phyloP scores from a whole-genome alignment of 2,329 filamentous ascomycete genomes.

The Sporothrix dimorphospora region DNA sequence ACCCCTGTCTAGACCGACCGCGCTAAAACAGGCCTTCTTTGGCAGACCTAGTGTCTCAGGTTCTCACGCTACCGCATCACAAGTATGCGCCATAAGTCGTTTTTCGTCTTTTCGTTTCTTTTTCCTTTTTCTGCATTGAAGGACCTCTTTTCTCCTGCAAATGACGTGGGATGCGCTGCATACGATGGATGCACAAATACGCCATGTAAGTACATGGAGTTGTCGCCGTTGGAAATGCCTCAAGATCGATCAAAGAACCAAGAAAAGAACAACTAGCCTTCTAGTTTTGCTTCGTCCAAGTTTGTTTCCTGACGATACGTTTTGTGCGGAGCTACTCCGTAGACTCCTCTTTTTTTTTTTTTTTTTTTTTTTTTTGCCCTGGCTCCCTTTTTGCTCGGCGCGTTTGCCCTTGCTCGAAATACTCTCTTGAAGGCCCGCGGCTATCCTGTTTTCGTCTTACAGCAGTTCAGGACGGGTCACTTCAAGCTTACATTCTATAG shows the following conservation, averaged over 20 bases:
- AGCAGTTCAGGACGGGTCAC: neutral
- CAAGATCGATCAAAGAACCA: neutral
- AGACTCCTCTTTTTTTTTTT: no score
- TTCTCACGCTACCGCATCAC: constrained; percentile 20
- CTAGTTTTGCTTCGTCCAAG: neutral
- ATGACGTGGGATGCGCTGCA: neutral
- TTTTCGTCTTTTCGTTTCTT: neutral
- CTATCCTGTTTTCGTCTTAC: neutral
- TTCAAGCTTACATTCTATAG: neutral
- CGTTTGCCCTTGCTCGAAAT: neutral
- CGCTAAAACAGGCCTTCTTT: constrained; percentile 21
- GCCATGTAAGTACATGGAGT: neutral
- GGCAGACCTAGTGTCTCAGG: constrained; percentile 18
- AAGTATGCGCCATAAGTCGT: neutral
- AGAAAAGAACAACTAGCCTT: neutral
- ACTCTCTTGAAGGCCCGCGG: neutral
- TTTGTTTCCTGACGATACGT: neutral
- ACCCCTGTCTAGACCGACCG: neutral
- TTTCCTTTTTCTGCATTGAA: neutral
- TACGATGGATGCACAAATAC: neutral
- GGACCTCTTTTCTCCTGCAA: neutral
- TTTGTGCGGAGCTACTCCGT: neutral
- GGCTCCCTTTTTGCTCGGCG: neutral
- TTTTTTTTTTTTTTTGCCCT: no score
- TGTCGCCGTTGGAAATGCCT: constrained; percentile 1